Conservation (phyloP, 805 yeast genomes). For the Brettanomyces custersianus region DNA sequence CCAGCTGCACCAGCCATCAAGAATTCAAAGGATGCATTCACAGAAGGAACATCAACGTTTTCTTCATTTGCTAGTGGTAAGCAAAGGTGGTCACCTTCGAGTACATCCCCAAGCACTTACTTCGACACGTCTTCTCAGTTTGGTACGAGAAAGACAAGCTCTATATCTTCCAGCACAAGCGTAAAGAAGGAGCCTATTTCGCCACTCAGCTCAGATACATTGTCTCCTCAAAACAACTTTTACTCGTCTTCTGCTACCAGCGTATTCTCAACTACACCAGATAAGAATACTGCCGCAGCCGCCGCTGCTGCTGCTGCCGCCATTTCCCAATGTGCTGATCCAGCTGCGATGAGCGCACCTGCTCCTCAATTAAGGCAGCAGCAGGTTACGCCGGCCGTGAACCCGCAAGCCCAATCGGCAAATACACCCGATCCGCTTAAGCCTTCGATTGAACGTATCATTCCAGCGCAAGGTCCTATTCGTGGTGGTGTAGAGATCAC, state of each 20-base stretch:
- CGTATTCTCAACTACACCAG: constrained; percentile 25
- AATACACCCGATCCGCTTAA: constrained; percentile 7
- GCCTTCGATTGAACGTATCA: constrained; percentile 74
- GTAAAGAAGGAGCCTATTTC: constrained; percentile 22
- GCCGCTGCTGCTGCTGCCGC: neutral
- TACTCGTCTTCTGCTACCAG: constrained; percentile 24
- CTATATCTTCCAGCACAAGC: constrained; percentile 7
- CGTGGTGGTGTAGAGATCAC: constrained; percentile 97
- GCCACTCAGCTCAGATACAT: constrained; percentile 23
- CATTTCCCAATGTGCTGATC: neutral
- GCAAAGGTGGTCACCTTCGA: constrained; percentile 24
- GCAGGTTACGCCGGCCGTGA: neutral
- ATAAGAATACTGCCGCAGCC: constrained; percentile 10
- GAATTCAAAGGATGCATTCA: neutral
- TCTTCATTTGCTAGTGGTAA: constrained; percentile 8
- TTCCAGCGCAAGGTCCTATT: constrained; percentile 93
- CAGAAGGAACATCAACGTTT: neutral
- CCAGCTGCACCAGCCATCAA: neutral
- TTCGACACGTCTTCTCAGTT: constrained; percentile 20
- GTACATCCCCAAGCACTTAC: constrained; percentile 11
- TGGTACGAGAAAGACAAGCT: constrained; percentile 6
- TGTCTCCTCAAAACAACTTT: constrained; percentile 23
- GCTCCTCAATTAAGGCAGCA: neutral
- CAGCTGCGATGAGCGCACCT: neutral
- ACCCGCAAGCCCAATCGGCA: neutral